Evolutionary conservation across 2,329 filamentous ascomycete genomes (phyloP), one percentile per base, ranked within the genome.

Genomic region (Fusarium sp.): DNA sequence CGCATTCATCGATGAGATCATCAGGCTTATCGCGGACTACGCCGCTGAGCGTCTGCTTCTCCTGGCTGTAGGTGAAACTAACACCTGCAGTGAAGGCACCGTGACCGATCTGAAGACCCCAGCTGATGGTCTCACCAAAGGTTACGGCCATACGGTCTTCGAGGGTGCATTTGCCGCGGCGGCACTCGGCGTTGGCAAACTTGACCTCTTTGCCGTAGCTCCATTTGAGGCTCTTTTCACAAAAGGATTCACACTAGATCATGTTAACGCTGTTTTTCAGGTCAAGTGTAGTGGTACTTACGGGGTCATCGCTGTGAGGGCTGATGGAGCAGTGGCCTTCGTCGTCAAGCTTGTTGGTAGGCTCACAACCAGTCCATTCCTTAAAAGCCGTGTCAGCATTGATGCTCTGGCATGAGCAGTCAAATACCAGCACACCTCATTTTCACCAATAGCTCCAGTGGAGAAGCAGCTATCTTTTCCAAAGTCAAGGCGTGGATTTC

Each of bases 1-100:
- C 67, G 50, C 67, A 70, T 8, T 69, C 63, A 39, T 62, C 67
- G 10, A 63, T 32, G 3, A 41, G 56, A 25, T 62, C 58, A 7
- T 58, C 39, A 8, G 63, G 63, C 39, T 69, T 69, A 9, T 69
- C 63, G 4, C 35, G 56, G 27, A 58, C 25, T 1, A 68, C 56
- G 16, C 60, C 39, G 23, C 52, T 52, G 32, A 63, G 30, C 1
- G 37, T 48, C 27, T 61, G n/a, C 60, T 68, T 68, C 30, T 34
- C 35, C 48, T 68, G 50, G 39, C 27, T 48, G 37, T 60, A 68
- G 8, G 59, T 57, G 41, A 50, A 68, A 20, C 59, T 57, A 9
- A 63, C 66, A 7, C 66, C 66, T 0, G 54, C 60, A 13, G 23
- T 48, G 39, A 68, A 58, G 4, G 60, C 66, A 1, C 66, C 52